Base-by-base conservation (phyloP, 148 eudicot genomes). In the Fagopyrum homotropicum region DNA sequence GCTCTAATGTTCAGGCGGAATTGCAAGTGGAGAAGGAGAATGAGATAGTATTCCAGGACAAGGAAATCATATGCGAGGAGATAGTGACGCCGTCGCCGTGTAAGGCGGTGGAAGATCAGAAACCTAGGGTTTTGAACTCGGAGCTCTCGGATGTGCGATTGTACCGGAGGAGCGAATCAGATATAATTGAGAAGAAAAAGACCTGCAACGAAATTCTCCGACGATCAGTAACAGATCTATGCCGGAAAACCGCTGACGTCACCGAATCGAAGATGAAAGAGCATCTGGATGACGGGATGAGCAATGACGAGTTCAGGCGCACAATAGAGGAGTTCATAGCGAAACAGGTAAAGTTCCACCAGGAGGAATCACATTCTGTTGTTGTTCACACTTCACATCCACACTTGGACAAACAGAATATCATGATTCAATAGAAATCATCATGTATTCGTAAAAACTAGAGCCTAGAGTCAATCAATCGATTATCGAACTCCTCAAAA, bases 271-370 rank as follows among this genome's bases (percentile, higher is more conserved):
- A 66, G 74, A 88, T 26, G 10, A 6, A 16, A 66, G 83, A 10
- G 72, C 7, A 40, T 44, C 40, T 51, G 64, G 89, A 87, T 43
- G 91, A 86, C 6, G 80, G 81, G 4, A 59, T 86, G 87, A 91
- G 92, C 63, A 87, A 78, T 63, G 95, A 93, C 49, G 98, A 91
- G 75, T 93, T 93, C 78, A 88, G 87, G 84, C 82, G 82, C 40
- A 82, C 87, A 12, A 85, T 93, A 9, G 98, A 93, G 50, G 92
- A 80, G 30, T 93, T 91, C 76, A 93, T 93, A 16, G 97, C 97
- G 1, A 93, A 85, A 84, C 98, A 93, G 78, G 77, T 87, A 50
- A 87, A 82, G 80, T 91, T 93, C 76, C 94, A 86, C 77, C 83
- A 86, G 4, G 81, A 89, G 76, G 98, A 93, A 79, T 63, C 68